These are phyloP conservation scores for Poa annua DNA, from an alignment of 176 grass and related monocot species.

Conservation along the genomic window DNA sequence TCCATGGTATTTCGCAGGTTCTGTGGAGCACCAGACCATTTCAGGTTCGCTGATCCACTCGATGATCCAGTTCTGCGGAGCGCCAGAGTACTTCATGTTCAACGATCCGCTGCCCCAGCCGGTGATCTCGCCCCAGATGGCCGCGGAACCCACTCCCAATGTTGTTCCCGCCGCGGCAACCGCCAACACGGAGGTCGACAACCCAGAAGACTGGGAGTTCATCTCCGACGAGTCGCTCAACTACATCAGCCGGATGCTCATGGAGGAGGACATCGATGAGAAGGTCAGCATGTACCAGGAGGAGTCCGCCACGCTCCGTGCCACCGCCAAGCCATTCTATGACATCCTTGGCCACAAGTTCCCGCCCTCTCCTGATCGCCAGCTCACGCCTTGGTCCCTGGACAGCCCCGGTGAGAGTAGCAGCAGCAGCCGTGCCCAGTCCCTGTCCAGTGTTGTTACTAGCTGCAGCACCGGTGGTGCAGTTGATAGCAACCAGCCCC, in stretches of 20 bases:
- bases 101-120: background rate
- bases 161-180: background rate
- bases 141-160: background rate
- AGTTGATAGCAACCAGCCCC: constrained; percentile 30
- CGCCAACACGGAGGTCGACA: constrained; percentile 50
- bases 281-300: constrained; percentile 86
- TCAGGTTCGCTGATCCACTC: constrained; percentile 24
- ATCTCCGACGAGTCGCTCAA: constrained; percentile 89
- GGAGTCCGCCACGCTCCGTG: constrained; percentile 63
- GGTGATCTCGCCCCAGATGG: constrained; percentile 32
- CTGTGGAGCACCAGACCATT: constrained; percentile 24
- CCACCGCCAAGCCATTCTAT: constrained; percentile 83
- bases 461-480: constrained; percentile 37
- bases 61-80: constrained; percentile 26
- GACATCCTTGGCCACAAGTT: constrained; percentile 97
- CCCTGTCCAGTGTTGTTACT: constrained; percentile 37
- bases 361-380: constrained; percentile 62
- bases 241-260: constrained; percentile 90
- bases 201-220: constrained; percentile 85
- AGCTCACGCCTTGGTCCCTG: constrained; percentile 27
- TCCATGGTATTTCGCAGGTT: background rate
- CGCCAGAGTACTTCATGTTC: constrained; percentile 53
- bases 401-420: constrained; percentile 62
- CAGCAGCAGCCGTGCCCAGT: constrained; percentile 30
- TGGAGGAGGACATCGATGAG: constrained; percentile 99